A percentile compares a stretch with the other conserved stretches of the same genome.
phyloP scores from a whole-genome alignment of 805 yeast species.

The Yarrowia yakushimensis region DNA sequence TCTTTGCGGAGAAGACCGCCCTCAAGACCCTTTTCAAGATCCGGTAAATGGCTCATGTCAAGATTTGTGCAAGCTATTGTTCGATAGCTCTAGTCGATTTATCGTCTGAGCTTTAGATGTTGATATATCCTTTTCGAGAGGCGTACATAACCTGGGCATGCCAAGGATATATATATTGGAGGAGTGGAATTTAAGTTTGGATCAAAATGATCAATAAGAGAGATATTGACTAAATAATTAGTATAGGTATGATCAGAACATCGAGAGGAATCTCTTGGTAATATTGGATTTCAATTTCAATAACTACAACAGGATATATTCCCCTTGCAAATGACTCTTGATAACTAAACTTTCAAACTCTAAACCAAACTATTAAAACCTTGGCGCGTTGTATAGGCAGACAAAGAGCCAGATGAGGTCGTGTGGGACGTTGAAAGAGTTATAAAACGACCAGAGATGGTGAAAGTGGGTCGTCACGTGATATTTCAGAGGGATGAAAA shows the following conservation, averaged over 20 bases:
- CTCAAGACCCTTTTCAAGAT: background rate
- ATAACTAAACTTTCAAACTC: background rate
- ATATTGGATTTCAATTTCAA: background rate
- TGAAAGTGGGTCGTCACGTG: background rate
- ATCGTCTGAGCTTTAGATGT: too few species aligned
- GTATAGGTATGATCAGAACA: background rate
- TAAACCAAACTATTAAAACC: background rate
- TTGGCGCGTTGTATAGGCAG: background rate
- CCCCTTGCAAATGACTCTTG: too few species aligned
- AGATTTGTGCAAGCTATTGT: too few species aligned
- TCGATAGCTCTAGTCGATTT: too few species aligned
- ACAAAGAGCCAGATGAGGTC: conserved; percentile 4
- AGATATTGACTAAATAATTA: too few species aligned
- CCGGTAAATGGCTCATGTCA: background rate
- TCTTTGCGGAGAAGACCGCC: background rate
- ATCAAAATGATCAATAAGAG: too few species aligned
- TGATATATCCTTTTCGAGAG: too few species aligned
- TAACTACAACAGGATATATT: background rate
- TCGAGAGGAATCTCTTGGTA: background rate
- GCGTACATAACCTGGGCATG: background rate
- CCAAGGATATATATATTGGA: background rate
- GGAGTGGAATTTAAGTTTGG: too few species aligned
- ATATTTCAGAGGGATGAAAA: too few species aligned
- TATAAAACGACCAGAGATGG: too few species aligned
- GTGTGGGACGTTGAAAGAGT: background rate